A percentile compares a stretch with the other conserved stretches of the same genome.
These are phyloP conservation scores for Alternaria triticimaculans DNA, from an alignment of 2,329 filamentous ascomycete genomes.

Conservation along the genomic window DNA sequence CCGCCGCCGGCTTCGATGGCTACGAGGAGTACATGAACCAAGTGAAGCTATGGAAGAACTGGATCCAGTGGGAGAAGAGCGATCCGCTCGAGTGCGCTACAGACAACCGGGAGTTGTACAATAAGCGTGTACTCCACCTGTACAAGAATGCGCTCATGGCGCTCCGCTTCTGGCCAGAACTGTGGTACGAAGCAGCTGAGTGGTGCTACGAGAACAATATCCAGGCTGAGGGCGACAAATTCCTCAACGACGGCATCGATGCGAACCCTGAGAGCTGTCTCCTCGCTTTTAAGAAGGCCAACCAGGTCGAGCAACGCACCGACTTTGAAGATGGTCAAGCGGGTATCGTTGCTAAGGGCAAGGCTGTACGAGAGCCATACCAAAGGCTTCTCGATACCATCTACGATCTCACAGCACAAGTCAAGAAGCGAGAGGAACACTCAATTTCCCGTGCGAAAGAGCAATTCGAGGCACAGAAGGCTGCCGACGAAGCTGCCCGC, in stretches of 20 bases:
- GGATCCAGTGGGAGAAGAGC: constrained; percentile 94
- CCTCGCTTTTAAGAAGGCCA: constrained; percentile 86
- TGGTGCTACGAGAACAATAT: constrained; percentile 86
- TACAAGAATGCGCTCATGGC: constrained; percentile 96
- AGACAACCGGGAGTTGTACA: constrained; percentile 78
- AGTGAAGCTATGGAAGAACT: constrained; percentile 87
- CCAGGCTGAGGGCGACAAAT: constrained; percentile 74
- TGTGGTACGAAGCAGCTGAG: constrained; percentile 94
- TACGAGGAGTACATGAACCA: constrained; percentile 84
- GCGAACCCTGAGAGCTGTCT: constrained; percentile 95
- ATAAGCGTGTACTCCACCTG: constrained; percentile 81
- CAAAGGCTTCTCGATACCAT: constrained; percentile 82
- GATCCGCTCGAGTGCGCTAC: constrained; percentile 86
- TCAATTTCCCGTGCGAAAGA: constrained; percentile 63
- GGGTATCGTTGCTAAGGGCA: constrained; percentile 67
- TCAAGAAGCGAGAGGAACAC: constrained; percentile 69
- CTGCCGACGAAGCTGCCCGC: constrained; percentile 50
- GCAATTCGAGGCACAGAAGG: constrained; percentile 56
- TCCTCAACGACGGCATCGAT: constrained; percentile 80
- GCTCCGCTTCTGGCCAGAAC: constrained; percentile 90
- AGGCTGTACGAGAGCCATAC: constrained; percentile 81
- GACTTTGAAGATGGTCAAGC: constrained; percentile 79
- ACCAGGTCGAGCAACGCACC: constrained; percentile 81
- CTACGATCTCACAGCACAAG: constrained; percentile 83
- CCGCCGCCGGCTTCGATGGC: constrained; percentile 84